These are phyloP conservation scores for Inga leiocalycina DNA, from an alignment of 306 rosid genomes.

Conservation along the genomic window DNA sequence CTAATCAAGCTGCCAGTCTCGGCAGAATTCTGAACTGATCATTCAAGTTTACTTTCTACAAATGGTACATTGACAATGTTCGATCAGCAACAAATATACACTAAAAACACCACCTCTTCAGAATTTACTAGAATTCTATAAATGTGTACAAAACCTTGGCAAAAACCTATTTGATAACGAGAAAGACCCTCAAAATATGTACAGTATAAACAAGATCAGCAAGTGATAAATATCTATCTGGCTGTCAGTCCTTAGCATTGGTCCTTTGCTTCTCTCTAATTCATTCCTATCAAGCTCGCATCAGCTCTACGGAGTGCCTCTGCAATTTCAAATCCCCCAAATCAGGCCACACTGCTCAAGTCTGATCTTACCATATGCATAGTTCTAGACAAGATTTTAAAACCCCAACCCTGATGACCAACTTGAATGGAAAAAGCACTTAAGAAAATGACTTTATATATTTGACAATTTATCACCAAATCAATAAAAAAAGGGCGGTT, in stretches of 20 bases:
- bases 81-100: conserved; percentile 24
- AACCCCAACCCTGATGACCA: conserved; percentile 7
- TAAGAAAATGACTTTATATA: conserved; percentile 11
- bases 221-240: conserved; percentile 37
- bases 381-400: conserved; percentile 13
- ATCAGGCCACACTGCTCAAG: conserved; percentile 6
- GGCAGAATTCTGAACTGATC: conserved; percentile 25
- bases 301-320: conserved; percentile 45
- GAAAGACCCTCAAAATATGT: conserved; percentile 36
- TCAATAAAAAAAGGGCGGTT: not conserved
- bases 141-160: conserved; percentile 30
- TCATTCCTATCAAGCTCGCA: conserved; percentile 49
- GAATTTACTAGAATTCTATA: conserved; percentile 32
- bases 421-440: not conserved
- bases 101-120: conserved; percentile 26
- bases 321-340: conserved; percentile 20
- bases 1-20: not conserved
- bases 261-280: conserved; percentile 28
- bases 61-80: conserved; percentile 31
- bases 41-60: conserved; percentile 32
- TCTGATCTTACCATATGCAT: conserved; percentile 20
- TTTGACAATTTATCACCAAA: not conserved
- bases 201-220: conserved; percentile 30
- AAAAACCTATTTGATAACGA: conserved; percentile 29
- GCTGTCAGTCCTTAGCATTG: conserved; percentile 32